phyloP scores from a whole-genome alignment of 805 yeast species.

The Metschnikowia dekortorum region DNA sequence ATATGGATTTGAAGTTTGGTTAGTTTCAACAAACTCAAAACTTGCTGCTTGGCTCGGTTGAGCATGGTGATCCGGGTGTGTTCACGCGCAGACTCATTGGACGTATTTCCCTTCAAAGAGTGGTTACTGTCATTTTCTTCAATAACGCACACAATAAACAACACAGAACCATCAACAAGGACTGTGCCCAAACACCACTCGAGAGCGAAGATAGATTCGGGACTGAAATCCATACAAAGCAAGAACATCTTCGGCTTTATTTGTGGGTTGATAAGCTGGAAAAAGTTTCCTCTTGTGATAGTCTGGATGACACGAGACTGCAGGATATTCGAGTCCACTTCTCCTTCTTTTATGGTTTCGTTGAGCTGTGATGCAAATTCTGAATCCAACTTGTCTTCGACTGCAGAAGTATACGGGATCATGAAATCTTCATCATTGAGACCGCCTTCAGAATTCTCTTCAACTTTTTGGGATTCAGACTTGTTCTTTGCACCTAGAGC shows the following conservation, averaged over 20 bases:
- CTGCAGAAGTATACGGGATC: conserved; percentile 66
- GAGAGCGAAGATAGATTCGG: conserved; percentile 77
- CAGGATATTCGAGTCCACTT: conserved; percentile 47
- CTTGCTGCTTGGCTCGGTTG: conserved; percentile 41
- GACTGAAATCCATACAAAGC: conserved; percentile 76
- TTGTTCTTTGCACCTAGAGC: conserved; percentile 14
- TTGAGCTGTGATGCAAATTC: conserved; percentile 53
- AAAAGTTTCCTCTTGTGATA: conserved; percentile 64
- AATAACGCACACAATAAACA: conserved; percentile 64
- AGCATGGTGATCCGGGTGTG: conserved; percentile 35
- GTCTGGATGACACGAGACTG: conserved; percentile 64
- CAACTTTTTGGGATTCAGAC: conserved; percentile 5
- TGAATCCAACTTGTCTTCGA: conserved; percentile 59
- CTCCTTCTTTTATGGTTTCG: conserved; percentile 51
- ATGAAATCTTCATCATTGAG: conserved; percentile 26
- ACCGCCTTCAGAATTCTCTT: conserved; percentile 10
- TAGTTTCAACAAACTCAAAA: conserved; percentile 48
- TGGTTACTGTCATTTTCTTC: conserved; percentile 39
- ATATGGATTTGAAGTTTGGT: conserved; percentile 72
- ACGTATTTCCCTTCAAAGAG: conserved; percentile 36
- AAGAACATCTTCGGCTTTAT: conserved; percentile 57
- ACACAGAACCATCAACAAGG: conserved; percentile 73
- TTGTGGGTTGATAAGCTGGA: conserved; percentile 43
- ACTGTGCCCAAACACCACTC: conserved; percentile 89
- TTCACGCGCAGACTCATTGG: conserved; percentile 35